Evolutionary conservation across 164 flowering plant genomes (phyloP).

Genomic region (Hamamelis virginiana): DNA sequence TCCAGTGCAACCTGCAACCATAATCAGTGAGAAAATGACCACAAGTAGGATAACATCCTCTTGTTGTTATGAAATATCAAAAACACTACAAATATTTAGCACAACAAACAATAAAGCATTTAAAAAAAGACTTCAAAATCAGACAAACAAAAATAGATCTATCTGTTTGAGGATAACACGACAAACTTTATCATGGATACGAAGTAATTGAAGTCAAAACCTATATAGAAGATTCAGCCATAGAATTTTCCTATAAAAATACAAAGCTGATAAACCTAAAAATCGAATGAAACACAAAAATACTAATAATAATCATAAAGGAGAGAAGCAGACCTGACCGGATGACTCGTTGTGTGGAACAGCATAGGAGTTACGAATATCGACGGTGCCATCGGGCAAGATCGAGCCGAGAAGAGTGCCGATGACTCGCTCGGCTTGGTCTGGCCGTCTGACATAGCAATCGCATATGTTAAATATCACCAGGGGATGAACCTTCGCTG

Average conservation of each 20-base stretch:
- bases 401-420: conserved; percentile 96
- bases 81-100: background rate
- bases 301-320: background rate
- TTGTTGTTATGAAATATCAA: background rate
- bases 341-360: conserved; percentile 92
- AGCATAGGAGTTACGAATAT: conserved; percentile 85
- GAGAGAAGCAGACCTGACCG: conserved; percentile 57
- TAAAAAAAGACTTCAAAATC: too few relatives aligned
- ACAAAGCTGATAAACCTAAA: too few relatives aligned
- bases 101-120: background rate
- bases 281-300: background rate
- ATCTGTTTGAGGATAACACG: too few relatives aligned
- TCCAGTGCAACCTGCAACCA: conserved; percentile 82
- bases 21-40: background rate
- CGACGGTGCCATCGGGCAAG: conserved; percentile 84
- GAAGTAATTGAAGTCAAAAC: too few relatives aligned
- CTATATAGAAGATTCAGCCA: too few relatives aligned
- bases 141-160: too few relatives aligned
- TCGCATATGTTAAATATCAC: conserved; percentile 94
- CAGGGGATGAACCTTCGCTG: conserved; percentile 84
- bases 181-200: too few relatives aligned
- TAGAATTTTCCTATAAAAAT: too few relatives aligned
- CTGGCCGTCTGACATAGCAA: conserved; percentile 84
- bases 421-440: conserved; percentile 86
- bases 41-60: background rate